Percentiles rank a stretch among this genome's conserved stretches.
Conservation (phyloP, 192 early-diverging fungal species). For the Entomortierella chlamydospora region DNA sequence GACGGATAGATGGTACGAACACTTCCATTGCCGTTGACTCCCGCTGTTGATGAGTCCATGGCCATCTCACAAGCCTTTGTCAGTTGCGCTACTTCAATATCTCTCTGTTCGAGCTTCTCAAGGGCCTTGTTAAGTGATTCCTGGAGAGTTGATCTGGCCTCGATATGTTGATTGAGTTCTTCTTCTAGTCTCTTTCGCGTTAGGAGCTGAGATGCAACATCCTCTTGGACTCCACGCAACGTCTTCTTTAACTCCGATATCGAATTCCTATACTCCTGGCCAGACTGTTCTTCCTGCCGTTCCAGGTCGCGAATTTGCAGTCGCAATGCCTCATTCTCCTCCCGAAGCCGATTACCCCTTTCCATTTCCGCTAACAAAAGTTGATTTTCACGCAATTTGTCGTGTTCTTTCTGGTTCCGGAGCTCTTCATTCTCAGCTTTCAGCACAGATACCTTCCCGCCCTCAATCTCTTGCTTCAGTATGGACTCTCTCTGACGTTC, state of each 20-base stretch:
- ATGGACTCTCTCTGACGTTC: constrained; percentile 48
- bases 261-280: constrained; percentile 18
- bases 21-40: constrained; percentile 25
- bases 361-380: constrained; percentile 50
- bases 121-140: constrained; percentile 8
- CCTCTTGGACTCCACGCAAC: constrained; percentile 30
- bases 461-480: constrained; percentile 51
- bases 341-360: constrained; percentile 33
- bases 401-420: constrained; percentile 41
- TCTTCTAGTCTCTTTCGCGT: constrained; percentile 39
- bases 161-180: constrained; percentile 14
- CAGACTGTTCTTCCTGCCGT: constrained; percentile 23
- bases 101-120: constrained; percentile 33
- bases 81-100: constrained; percentile 33
- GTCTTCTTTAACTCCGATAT: constrained; percentile 44
- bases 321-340: constrained; percentile 39
- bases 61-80: constrained; percentile 43
- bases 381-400: constrained; percentile 42
- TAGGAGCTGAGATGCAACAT: constrained; percentile 37
- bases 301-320: constrained; percentile 44
- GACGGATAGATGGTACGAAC: constrained; percentile 48
- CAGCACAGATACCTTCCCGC: constrained; percentile 29
- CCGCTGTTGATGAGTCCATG: constrained; percentile 27
- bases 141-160: constrained; percentile 12
- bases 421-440: constrained; percentile 53